Evolutionary conservation across 2,329 filamentous ascomycete species (phyloP).

Genomic region (Cercospora sp.): DNA sequence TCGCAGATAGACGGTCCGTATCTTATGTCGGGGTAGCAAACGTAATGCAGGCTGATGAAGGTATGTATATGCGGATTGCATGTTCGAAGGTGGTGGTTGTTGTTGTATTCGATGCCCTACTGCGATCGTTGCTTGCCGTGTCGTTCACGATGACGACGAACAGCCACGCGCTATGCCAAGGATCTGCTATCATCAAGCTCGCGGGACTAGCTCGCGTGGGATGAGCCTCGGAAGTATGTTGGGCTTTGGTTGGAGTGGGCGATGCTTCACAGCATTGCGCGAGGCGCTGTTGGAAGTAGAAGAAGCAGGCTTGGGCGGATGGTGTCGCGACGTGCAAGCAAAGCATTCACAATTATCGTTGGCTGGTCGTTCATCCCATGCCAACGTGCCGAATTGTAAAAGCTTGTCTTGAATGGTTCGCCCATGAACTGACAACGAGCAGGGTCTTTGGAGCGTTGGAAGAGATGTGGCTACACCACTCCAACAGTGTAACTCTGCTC

Average conservation of each 20-base stretch:
- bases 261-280: too few species aligned
- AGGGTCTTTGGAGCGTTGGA: neutral
- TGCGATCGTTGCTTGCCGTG: neutral
- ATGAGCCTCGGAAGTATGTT: neutral
- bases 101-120: neutral
- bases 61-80: neutral
- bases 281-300: neutral
- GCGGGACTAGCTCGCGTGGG: neutral
- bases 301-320: neutral
- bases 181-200: neutral
- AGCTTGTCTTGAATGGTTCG: neutral
- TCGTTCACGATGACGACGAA: neutral
- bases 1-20: neutral
- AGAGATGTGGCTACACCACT: neutral
- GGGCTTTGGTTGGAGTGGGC: neutral
- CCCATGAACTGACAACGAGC: neutral
- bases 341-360: neutral
- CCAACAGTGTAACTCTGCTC: neutral
- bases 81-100: neutral
- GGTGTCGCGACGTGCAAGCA: neutral
- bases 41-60: conserved; percentile 2
- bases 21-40: neutral
- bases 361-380: neutral
- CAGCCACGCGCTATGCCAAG: neutral
- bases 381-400: neutral